Evolutionary conservation across 306 rosid genomes (phyloP).

Genomic region (Amphicarpaea edgeworthii): DNA sequence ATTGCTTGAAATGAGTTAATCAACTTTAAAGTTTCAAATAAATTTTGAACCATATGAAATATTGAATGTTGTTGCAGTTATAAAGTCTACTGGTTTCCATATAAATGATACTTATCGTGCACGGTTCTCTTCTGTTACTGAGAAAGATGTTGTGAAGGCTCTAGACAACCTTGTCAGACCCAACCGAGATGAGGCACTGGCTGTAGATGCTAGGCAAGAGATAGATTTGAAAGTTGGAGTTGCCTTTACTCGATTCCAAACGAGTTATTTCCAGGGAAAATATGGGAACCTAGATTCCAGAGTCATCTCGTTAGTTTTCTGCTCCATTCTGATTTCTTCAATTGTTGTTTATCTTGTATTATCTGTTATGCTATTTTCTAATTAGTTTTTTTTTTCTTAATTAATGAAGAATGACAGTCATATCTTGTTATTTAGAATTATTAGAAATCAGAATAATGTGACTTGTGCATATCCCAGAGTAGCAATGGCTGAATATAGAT

Average conservation of each 20-base stretch:
- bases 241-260: constrained; percentile 94
- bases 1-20: constrained; percentile 34
- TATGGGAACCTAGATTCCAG: constrained; percentile 97
- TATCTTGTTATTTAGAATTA: constrained; percentile 33
- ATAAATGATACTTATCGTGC: constrained; percentile 79
- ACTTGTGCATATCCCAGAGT: constrained; percentile 19
- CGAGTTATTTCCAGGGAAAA: constrained; percentile 90
- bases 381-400: constrained; percentile 34
- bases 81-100: constrained; percentile 76
- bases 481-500: constrained; percentile 6
- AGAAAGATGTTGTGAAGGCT: constrained; percentile 89
- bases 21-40: constrained; percentile 33
- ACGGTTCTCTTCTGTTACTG: constrained; percentile 91
- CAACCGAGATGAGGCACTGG: constrained; percentile 79
- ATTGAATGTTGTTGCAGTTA: constrained; percentile 69
- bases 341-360: too few species aligned
- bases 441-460: constrained; percentile 27
- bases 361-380: too few species aligned
- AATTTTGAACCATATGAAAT: constrained; percentile 37
- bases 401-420: constrained; percentile 14
- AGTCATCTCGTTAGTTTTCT: constrained; percentile 91
- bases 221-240: constrained; percentile 99
- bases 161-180: constrained; percentile 90
- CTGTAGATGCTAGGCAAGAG: constrained; percentile 99
- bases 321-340: too few species aligned